Percentiles rank a stretch among this genome's conserved stretches.
Evolutionary conservation across 768 basidiomycete genomes (phyloP).

Genomic region (Leucosporidium scottii): DNA sequence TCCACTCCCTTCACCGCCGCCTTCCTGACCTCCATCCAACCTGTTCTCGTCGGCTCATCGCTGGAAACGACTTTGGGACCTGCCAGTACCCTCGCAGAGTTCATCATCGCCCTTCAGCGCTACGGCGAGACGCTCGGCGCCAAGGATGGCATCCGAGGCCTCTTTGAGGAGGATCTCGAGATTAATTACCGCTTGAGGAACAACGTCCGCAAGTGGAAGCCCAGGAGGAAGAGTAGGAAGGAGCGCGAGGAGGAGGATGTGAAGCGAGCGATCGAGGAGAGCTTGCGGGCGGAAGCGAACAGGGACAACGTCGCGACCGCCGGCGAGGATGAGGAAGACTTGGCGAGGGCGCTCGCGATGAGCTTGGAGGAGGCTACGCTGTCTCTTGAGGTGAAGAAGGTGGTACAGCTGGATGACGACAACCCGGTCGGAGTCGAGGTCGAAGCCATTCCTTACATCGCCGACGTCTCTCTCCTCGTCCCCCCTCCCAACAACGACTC

Average conservation of each 20-base stretch:
- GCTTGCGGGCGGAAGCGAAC: too few relatives aligned
- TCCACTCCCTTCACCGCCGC: neutral
- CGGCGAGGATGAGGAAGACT: neutral
- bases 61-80: constrained; percentile 53
- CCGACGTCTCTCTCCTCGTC: constrained; percentile 11
- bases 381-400: fast-evolving
- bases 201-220: neutral
- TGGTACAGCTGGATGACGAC: neutral
- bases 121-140: constrained; percentile 19
- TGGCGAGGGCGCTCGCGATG: constrained; percentile 12
- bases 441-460: constrained; percentile 11
- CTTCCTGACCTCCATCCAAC: constrained; percentile 19
- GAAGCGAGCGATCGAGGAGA: constrained; percentile 6
- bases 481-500: neutral
- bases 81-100: constrained; percentile 49
- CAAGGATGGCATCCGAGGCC: constrained; percentile 36
- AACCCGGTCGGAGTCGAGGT: neutral
- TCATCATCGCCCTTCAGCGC: constrained; percentile 48
- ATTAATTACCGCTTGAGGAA: constrained; percentile 21
- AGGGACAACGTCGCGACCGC: neutral
- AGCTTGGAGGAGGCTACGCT: neutral
- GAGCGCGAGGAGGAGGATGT: neutral
- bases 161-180: constrained; percentile 43
- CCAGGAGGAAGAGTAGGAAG: neutral
- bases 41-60: constrained; percentile 11